phyloP scores from a whole-genome alignment of 768 basidiomycete species.

The Xerocomellus amylosporus region DNA sequence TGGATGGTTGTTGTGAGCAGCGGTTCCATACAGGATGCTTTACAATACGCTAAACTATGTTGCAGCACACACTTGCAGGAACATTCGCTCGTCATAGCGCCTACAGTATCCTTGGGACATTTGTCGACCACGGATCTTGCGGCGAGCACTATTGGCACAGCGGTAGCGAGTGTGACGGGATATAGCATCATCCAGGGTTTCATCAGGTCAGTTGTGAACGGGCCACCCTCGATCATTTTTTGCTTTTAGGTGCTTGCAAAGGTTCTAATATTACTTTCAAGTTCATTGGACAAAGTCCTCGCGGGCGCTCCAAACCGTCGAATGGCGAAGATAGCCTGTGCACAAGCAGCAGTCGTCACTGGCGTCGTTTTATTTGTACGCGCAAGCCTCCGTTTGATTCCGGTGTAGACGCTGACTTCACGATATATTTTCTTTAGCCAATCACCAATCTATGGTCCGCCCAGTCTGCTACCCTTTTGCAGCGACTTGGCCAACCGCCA shows the following conservation, averaged over 20 bases:
- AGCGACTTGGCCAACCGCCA: constrained; percentile 36
- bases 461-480: constrained; percentile 36
- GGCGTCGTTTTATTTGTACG: constrained; percentile 25
- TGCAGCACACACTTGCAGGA: constrained; percentile 22
- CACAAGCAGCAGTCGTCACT: constrained; percentile 21
- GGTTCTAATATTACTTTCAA: constrained; percentile 15
- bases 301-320: constrained; percentile 10
- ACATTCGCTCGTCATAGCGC: constrained; percentile 25
- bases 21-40: background rate
- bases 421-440: constrained; percentile 6
- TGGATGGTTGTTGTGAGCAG: constrained; percentile 23
- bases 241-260: background rate
- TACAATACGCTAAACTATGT: background rate
- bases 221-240: background rate
- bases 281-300: constrained; percentile 22
- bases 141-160: constrained; percentile 42
- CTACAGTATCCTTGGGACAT: constrained; percentile 47
- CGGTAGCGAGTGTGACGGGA: constrained; percentile 42
- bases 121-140: constrained; percentile 53
- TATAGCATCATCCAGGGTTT: constrained; percentile 42
- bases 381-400: background rate
- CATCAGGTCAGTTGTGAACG: constrained; percentile 35
- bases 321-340: constrained; percentile 17
- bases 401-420: background rate
- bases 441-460: constrained; percentile 23